phyloP scores from a whole-genome alignment of 2,329 filamentous ascomycete genomes.

The Alternaria brassicae region DNA sequence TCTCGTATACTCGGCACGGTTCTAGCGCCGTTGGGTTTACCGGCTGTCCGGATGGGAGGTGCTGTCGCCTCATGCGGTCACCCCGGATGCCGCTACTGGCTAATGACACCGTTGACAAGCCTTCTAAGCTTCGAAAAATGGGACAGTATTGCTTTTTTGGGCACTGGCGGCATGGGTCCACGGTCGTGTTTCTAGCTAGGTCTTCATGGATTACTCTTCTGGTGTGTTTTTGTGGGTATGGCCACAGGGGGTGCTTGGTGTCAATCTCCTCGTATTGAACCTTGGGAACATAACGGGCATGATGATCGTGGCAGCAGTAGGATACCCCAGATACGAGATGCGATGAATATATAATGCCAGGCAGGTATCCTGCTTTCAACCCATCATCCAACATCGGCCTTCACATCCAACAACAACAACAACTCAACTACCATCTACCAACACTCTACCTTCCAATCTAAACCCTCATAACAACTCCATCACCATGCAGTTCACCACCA shows the following conservation, averaged over 20 bases:
- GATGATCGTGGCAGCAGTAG: not conserved
- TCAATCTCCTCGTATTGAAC: constrained; percentile 5
- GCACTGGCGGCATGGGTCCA: not conserved
- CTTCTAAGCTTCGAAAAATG: not conserved
- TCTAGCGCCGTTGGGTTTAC: not conserved
- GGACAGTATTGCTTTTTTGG: not conserved
- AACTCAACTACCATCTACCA: not conserved
- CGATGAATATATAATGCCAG: constrained; percentile 6
- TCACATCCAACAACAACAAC: constrained; percentile 3
- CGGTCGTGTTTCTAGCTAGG: constrained; percentile 2
- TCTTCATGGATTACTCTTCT: not conserved
- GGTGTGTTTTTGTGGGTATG: not conserved
- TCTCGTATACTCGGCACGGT: constrained; percentile 6
- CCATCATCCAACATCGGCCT: constrained; percentile 10
- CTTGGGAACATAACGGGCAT: not conserved
- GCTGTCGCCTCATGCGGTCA: not conserved
- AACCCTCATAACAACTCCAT: not conserved
- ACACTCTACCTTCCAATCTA: not conserved
- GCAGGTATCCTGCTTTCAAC: not conserved
- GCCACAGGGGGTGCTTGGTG: constrained; percentile 1
- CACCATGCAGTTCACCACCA: constrained; percentile 30
- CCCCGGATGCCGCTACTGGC: not conserved
- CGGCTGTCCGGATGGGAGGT: not conserved
- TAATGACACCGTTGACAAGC: not conserved
- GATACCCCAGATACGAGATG: not conserved